Base-by-base conservation (phyloP, 805 yeast species). In the Priceomyces fermenticarens region DNA sequence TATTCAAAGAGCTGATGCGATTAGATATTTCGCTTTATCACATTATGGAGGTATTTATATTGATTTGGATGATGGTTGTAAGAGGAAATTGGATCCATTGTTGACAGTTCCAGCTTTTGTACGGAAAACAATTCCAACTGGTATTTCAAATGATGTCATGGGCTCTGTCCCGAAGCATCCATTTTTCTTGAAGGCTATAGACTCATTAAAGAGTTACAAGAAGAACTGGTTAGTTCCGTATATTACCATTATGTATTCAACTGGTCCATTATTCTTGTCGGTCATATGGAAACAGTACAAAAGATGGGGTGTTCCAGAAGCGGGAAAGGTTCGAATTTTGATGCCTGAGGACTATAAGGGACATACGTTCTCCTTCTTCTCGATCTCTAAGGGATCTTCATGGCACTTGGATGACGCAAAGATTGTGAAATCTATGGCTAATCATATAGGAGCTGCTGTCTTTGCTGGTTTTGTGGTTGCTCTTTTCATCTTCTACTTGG, bases 381-480 rank as follows among this genome's bases (percentile, higher is more conserved):
- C 80, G 30, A 83, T 87, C 41, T 70, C 88, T 0, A 77, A 78
- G 41, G 97, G 97, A 35, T 86, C 95, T 0, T 85, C 95, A 17
- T 90, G 97, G 97, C 97, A 90, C 63, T 65, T 79, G 54, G 88
- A 82, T 49, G 97, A 90, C 61, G 96, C 97, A 9, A 73, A 80
- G 40, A 78, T 87, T 57, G 79, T 89, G 62, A 81, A 85, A 55
- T 66, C 77, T 7, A 65, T 89, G 63, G 88, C 87, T 12, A 73
- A 78, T 48, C 96, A 90, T 61, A 78, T 90, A 48, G 72, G 80
- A 11, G 63, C 83, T 30, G 83, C 89, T 20, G 86, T 88, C 2
- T 55, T 85, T 32, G 77, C 77, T 10, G 96, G 96, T 1, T 81
- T 85, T 49, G 45, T 77, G 12, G 54, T 83, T 36, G 89, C 82